These are phyloP conservation scores for Syncephalastrum contaminatum DNA, from an alignment of 371 early-diverging fungal species.

Conservation along the genomic window DNA sequence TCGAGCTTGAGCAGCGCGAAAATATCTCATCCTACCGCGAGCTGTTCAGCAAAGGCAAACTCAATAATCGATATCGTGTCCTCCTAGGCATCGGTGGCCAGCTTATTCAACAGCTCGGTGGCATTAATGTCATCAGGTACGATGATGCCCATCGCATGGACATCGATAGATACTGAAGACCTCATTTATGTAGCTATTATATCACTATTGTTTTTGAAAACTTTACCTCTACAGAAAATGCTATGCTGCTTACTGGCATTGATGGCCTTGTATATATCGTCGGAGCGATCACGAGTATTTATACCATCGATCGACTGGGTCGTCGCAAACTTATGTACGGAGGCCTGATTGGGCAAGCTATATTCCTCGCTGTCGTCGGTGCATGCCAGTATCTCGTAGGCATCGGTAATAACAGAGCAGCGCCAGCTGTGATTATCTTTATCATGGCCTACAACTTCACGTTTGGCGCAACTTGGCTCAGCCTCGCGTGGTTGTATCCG, in stretches of 20 bases:
- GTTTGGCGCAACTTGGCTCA: conserved; percentile 56
- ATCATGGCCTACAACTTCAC: conserved; percentile 28
- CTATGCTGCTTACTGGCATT: conserved; percentile 39
- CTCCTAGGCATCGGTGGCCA: conserved; percentile 52
- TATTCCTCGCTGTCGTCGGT: conserved; percentile 21
- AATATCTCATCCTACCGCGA: conserved; percentile 41
- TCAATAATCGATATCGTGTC: conserved; percentile 53
- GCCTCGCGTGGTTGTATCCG: conserved; percentile 45
- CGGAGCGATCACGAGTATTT: conserved; percentile 41
- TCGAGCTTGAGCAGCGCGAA: conserved; percentile 46
- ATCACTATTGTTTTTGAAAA: conserved; percentile 34
- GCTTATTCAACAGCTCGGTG: conserved; percentile 48
- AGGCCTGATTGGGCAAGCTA: conserved; percentile 23
- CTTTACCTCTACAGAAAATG: conserved; percentile 27
- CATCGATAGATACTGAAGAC: conserved; percentile 16
- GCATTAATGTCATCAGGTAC: conserved; percentile 45
- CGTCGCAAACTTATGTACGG: conserved; percentile 22
- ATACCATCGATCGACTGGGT: conserved; percentile 24
- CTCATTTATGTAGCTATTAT: conserved; percentile 24
- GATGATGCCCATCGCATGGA: conserved; percentile 13
- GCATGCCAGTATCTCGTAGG: conserved; percentile 17
- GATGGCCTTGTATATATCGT: conserved; percentile 38
- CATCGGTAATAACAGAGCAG: conserved; percentile 4
- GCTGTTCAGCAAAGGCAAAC: conserved; percentile 42
- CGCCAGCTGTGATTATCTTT: conserved; percentile 12